Base-by-base conservation (phyloP, 306 rosid genomes). In the Erythrophleum fordii region DNA sequence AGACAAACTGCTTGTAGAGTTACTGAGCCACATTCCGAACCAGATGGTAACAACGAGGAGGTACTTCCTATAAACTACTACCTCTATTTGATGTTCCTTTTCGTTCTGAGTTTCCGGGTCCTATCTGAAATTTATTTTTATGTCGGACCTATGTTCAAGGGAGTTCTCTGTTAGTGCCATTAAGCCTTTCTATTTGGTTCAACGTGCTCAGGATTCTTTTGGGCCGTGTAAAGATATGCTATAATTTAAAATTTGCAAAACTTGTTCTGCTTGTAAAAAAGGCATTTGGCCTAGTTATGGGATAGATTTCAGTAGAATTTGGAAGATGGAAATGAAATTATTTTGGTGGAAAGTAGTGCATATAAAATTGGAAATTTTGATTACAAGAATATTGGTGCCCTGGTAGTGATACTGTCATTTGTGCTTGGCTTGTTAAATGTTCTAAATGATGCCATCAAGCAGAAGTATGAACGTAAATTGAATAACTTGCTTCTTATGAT, bases 21-120 rank as follows among this genome's bases (percentile, higher is more conserved):
- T 79, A 86, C 86, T 64, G 97, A 90, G 76, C 83, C 93, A 22
- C 84, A 86, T 56, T 52, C 69, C 6, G 91, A 90, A 26, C 91
- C 94, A 13, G 93, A 85, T 60, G 72, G 79, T 80, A 80, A 84
- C 81, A 79, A 87, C 71, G 92, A 92, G 41, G 82, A 90, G 99
- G 99, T 93, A 87, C 48, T 64, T 75, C 59, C 55, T 37, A 9
- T 71, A 76, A 61, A 60, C 31, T 58, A 13, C 69, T 74, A 14
- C 28, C 18, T 82, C 49, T 37, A 45, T 51, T 53, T 67, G 5
- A 62, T 29, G 55, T 48, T 76, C 58, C 56, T 34, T 67, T 73
- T 37, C 39, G 46, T 31, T 31, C 6, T 31, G 44, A 25, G 31
- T 44, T 10, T 44, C 14, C 48, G 48, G 48, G 48, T 46, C 51